Evolutionary conservation across 768 basidiomycete species (phyloP).

Genomic region (Boletus subparvulus): DNA sequence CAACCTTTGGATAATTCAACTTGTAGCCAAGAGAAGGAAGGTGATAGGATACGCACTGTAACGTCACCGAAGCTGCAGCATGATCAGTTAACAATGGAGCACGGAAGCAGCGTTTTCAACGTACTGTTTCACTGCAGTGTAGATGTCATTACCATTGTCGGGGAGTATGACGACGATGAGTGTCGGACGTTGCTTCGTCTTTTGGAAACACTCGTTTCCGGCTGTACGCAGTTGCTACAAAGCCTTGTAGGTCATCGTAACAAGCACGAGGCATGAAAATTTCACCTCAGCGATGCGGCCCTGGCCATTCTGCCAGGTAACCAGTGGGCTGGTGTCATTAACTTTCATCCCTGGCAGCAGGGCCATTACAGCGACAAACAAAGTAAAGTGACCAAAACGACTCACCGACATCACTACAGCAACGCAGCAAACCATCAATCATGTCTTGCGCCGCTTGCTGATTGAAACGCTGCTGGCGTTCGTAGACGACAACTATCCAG

Average conservation of each 20-base stretch:
- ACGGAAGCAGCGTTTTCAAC: constrained; percentile 25
- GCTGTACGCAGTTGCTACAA: constrained; percentile 48
- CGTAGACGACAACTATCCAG: constrained; percentile 70
- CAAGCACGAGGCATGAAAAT: background rate
- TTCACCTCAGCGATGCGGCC: constrained; percentile 48
- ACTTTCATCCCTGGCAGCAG: constrained; percentile 55
- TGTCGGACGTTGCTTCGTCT: constrained; percentile 44
- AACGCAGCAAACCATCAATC: constrained; percentile 49
- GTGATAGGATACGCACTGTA: constrained; percentile 34
- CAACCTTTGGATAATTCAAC: constrained; percentile 42
- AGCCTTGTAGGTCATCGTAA: background rate
- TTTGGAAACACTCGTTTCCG: constrained; percentile 47
- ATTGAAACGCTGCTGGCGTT: constrained; percentile 57
- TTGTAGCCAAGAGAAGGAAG: background rate
- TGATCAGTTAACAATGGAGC: background rate
- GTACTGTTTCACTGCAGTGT: constrained; percentile 77
- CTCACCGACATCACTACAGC: constrained; percentile 61
- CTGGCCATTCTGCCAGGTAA: constrained; percentile 60
- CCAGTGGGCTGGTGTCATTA: constrained; percentile 41
- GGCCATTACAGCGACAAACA: background rate
- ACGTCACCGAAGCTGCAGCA: constrained; percentile 68
- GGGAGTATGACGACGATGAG: constrained; percentile 71
- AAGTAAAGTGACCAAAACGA: constrained; percentile 3
- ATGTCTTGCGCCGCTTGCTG: constrained; percentile 50
- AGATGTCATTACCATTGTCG: constrained; percentile 73